A percentile compares a stretch with the other conserved stretches of the same genome.
Evolutionary conservation across 169 alveolate genomes (phyloP).

Genomic region (Neospora caninum): DNA sequence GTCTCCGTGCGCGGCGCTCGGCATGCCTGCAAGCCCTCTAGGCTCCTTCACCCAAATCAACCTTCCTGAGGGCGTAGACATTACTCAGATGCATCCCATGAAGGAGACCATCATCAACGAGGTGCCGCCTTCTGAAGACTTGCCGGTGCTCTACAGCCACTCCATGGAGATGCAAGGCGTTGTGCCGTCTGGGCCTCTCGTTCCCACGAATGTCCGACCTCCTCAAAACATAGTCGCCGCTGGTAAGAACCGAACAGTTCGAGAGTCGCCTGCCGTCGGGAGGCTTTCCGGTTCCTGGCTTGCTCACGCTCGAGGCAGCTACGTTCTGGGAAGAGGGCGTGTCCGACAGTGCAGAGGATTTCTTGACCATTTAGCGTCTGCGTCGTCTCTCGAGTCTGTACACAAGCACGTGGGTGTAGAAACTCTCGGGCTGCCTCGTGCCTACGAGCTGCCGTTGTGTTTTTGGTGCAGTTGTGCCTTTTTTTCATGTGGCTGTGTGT

Average conservation of each 20-base stretch:
- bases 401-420: too few relatives aligned
- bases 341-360: too few relatives aligned
- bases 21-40: background rate
- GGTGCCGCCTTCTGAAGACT: background rate
- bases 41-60: background rate
- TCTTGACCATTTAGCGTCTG: too few relatives aligned
- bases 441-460: too few relatives aligned
- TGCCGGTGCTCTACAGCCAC: slow-evolving; percentile 34
- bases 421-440: too few relatives aligned
- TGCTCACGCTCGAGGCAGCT: too few relatives aligned
- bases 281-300: too few relatives aligned
- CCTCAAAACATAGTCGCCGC: slow-evolving; percentile 55
- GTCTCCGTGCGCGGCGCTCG: background rate
- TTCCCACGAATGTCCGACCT: slow-evolving; percentile 55
- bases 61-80: background rate
- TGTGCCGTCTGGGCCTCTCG: slow-evolving; percentile 43
- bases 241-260: background rate
- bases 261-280: too few relatives aligned
- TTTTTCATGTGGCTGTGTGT: too few relatives aligned
- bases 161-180: slow-evolving; percentile 10
- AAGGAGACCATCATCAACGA: background rate
- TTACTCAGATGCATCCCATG: background rate
- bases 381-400: too few relatives aligned
- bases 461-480: too few relatives aligned
- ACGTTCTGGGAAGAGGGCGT: too few relatives aligned